These are phyloP conservation scores for Diaporthe sp. DNA, from an alignment of 2,329 filamentous ascomycete species.

Conservation along the genomic window DNA sequence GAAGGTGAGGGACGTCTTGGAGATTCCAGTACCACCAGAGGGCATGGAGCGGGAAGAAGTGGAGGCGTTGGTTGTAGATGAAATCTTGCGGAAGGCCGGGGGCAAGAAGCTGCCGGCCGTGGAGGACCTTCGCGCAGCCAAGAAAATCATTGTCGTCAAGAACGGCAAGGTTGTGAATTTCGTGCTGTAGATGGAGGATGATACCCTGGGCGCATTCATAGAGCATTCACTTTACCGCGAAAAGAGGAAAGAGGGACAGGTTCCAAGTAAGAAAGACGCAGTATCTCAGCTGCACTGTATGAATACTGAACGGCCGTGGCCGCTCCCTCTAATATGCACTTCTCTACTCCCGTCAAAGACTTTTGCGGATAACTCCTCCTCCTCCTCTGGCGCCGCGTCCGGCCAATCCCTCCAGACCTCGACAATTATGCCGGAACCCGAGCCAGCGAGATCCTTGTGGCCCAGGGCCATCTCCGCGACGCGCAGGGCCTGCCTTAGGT, in stretches of 20 bases:
- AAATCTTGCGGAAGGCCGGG: slow-evolving; percentile 75
- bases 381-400: slow-evolving; percentile 53
- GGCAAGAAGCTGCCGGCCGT: slow-evolving; percentile 66
- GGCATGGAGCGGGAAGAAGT: slow-evolving; percentile 60
- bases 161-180: slow-evolving; percentile 82
- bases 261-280: background rate
- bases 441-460: slow-evolving; percentile 42
- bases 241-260: background rate
- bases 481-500: slow-evolving; percentile 75
- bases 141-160: slow-evolving; percentile 75
- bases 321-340: slow-evolving; percentile 61
- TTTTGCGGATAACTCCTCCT: slow-evolving; percentile 45
- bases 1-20: slow-evolving; percentile 78
- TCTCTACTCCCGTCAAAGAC: slow-evolving; percentile 43
- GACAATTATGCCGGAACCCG: slow-evolving; percentile 53
- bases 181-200: slow-evolving; percentile 62
- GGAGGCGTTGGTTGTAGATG: slow-evolving; percentile 71
- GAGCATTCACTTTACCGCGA: background rate
- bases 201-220: slow-evolving; percentile 37
- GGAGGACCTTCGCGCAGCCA: slow-evolving; percentile 64
- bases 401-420: slow-evolving; percentile 83
- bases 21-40: slow-evolving; percentile 68
- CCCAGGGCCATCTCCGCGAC: slow-evolving; percentile 66
- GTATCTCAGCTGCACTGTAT: slow-evolving; percentile 42
- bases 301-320: slow-evolving; percentile 63